phyloP scores from a whole-genome alignment of 495 filamentous ascomycete species.

The Penicillium roqueforti region DNA sequence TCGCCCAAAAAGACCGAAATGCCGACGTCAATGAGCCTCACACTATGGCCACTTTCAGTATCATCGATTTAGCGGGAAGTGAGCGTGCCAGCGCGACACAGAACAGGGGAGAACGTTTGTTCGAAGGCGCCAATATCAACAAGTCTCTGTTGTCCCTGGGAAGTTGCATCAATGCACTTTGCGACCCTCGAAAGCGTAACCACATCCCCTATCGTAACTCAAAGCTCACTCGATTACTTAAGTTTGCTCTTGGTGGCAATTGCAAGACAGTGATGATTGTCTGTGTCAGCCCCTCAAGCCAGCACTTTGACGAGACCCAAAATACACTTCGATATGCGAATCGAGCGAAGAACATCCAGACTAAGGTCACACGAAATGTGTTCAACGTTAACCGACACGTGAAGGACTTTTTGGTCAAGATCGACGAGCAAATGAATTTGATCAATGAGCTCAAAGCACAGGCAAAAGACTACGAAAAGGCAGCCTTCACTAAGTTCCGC shows the following conservation, averaged over 20 bases:
- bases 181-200: slow-evolving; percentile 86
- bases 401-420: slow-evolving; percentile 96
- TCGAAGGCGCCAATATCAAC: slow-evolving; percentile 99
- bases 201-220: slow-evolving; percentile 98
- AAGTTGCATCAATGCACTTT: slow-evolving; percentile 98
- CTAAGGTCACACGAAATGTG: slow-evolving; percentile 95
- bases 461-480: slow-evolving; percentile 82
- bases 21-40: slow-evolving; percentile 91
- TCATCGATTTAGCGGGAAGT: slow-evolving; percentile 95
- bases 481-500: slow-evolving; percentile 82
- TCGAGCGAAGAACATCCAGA: slow-evolving; percentile 98
- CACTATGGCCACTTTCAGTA: slow-evolving; percentile 95
- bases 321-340: slow-evolving; percentile 98
- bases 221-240: slow-evolving; percentile 91
- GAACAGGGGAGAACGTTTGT: slow-evolving; percentile 85
- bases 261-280: slow-evolving; percentile 99
- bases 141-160: slow-evolving; percentile 92
- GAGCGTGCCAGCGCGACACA: slow-evolving; percentile 96
- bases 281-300: slow-evolving; percentile 93
- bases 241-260: slow-evolving; percentile 96
- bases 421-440: slow-evolving; percentile 88
- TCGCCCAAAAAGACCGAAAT: slow-evolving; percentile 90
- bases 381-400: slow-evolving; percentile 99
- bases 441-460: slow-evolving; percentile 93
- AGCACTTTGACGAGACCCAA: slow-evolving; percentile 97